Conservation (phyloP, 1,284 basidiomycete species). For the Sanghuangporus baumii region DNA sequence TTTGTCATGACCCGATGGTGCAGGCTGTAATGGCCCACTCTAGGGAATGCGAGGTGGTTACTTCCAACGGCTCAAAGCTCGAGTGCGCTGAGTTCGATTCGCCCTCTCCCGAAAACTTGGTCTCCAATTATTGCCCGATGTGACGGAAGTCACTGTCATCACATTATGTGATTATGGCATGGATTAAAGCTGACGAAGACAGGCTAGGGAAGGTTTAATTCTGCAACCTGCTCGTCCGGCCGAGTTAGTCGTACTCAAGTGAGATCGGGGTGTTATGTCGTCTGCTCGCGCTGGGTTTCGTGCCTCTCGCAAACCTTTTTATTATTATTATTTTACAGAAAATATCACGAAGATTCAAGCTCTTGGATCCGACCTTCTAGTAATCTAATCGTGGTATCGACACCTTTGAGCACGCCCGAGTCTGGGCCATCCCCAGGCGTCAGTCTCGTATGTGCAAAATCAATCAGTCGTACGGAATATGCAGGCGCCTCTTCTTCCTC, state of each 20-base stretch:
- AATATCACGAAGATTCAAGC: conserved; percentile 18
- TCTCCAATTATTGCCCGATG: conserved; percentile 53
- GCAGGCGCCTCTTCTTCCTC: conserved; percentile 41
- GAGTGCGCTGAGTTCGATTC: conserved; percentile 83
- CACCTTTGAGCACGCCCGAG: conserved; percentile 66
- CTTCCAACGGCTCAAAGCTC: conserved; percentile 49
- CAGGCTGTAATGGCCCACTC: conserved; percentile 76
- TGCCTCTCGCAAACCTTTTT: conserved; percentile 72
- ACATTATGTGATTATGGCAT: conserved; percentile 63
- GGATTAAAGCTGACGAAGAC: conserved; percentile 45
- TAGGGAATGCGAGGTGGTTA: conserved; percentile 73
- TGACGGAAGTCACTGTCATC: conserved; percentile 49
- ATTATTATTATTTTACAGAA: conserved; percentile 19
- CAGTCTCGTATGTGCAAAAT: conserved; percentile 86
- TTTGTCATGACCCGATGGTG: conserved; percentile 36
- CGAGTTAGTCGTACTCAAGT: conserved; percentile 73
- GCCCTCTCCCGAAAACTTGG: conserved; percentile 90
- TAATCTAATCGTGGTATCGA: conserved; percentile 58
- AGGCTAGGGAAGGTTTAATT: conserved; percentile 80
- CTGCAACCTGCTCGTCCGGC: conserved; percentile 75
- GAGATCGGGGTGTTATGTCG: conserved; percentile 79
- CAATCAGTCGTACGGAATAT: conserved; percentile 76
- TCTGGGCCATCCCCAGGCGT: conserved; percentile 75
- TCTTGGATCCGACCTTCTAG: conserved; percentile 48
- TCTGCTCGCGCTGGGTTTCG: conserved; percentile 74